Percentiles rank a stretch among this genome's conserved stretches.
Evolutionary conservation across 2,329 filamentous ascomycete genomes (phyloP).

Genomic region (Malbranchea zuffiana): DNA sequence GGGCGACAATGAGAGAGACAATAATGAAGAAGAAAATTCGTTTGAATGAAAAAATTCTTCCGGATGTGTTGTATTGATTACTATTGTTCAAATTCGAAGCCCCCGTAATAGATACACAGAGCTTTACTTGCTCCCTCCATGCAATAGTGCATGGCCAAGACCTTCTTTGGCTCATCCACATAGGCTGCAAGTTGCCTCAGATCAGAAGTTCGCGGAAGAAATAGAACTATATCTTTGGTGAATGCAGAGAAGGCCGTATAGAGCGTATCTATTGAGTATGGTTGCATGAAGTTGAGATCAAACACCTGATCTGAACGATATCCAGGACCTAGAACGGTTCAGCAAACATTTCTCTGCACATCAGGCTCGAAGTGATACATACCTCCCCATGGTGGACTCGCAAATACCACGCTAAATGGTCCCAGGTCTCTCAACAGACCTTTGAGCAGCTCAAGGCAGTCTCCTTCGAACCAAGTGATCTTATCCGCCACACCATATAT

Average conservation of each 20-base stretch:
- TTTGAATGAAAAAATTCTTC: no score
- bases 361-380: conserved; percentile 18
- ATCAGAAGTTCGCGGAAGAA: conserved; percentile 75
- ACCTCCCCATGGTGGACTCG: conserved; percentile 66
- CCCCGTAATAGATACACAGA: conserved; percentile 49
- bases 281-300: conserved; percentile 74
- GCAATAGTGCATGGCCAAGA: conserved; percentile 80
- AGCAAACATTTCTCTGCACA: neutral
- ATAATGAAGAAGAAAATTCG: neutral
- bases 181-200: conserved; percentile 61
- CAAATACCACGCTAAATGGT: conserved; percentile 52
- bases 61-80: neutral
- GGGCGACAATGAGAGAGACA: neutral
- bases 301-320: conserved; percentile 62
- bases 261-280: conserved; percentile 60
- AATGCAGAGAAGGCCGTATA: conserved; percentile 49
- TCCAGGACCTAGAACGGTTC: conserved; percentile 42
- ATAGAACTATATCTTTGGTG: conserved; percentile 55
- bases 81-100: conserved; percentile 32
- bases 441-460: conserved; percentile 66
- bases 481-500: conserved; percentile 68
- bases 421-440: conserved; percentile 39
- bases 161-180: conserved; percentile 42
- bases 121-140: conserved; percentile 80
- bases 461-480: conserved; percentile 78